Evolutionary conservation across 352 stramenopile genomes (phyloP).

Genomic region (Halophytophthora polymorphica): DNA sequence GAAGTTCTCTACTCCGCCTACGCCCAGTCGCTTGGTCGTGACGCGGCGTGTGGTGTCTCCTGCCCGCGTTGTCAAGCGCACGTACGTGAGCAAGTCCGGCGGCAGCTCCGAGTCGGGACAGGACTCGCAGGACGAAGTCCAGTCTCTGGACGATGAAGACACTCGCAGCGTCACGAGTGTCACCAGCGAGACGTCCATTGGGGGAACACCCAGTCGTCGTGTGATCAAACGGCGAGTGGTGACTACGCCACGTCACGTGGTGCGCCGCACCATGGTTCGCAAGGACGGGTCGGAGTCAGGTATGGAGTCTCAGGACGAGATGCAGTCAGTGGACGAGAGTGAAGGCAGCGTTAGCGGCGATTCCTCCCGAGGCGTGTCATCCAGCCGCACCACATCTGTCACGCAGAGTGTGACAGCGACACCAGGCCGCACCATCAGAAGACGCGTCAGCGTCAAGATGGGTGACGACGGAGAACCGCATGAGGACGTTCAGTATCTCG

Average conservation of each 20-base stretch:
- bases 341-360: constrained; percentile 19
- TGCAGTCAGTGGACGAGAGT: constrained; percentile 16
- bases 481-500: background rate
- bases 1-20: background rate
- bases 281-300: constrained; percentile 9
- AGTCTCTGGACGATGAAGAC: too few relatives aligned
- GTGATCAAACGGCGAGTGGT: constrained; percentile 27
- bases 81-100: background rate
- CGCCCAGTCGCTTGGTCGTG: background rate
- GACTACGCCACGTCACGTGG: constrained; percentile 17
- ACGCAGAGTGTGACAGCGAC: constrained; percentile 10
- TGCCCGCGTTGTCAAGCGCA: background rate
- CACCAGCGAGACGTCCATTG: background rate
- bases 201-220: constrained; percentile 4
- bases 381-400: constrained; percentile 2
- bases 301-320: constrained; percentile 4
- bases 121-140: background rate
- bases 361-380: constrained; percentile 11
- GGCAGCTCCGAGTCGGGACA: background rate
- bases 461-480: constrained; percentile 4
- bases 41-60: background rate
- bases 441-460: constrained; percentile 8
- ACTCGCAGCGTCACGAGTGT: constrained; percentile 8
- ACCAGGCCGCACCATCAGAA: constrained; percentile 4
- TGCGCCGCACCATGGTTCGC: constrained; percentile 18